phyloP scores from a whole-genome alignment of 352 stramenopile genomes.

The Globisporangium orthogonon region DNA sequence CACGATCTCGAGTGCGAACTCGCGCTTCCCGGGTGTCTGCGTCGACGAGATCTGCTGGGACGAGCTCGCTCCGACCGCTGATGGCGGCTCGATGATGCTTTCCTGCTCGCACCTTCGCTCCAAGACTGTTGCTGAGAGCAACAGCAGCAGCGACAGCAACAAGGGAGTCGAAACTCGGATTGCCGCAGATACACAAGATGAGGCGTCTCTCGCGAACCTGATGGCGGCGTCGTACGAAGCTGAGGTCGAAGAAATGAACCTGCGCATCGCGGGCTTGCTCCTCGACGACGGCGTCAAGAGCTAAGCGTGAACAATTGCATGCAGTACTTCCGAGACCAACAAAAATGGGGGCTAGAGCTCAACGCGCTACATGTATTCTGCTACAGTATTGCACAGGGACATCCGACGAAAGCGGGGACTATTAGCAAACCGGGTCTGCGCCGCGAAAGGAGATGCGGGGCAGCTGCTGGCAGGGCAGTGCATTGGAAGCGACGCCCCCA shows the following conservation, averaged over 20 bases:
- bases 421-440: background rate
- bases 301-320: background rate
- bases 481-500: background rate
- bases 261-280: background rate
- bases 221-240: background rate
- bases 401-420: background rate
- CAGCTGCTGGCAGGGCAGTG: background rate
- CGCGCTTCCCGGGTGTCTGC: slow-evolving; percentile 1
- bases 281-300: background rate
- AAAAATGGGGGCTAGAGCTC: too few relatives aligned
- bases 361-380: too few relatives aligned
- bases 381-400: background rate
- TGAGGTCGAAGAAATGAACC: background rate
- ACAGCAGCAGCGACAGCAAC: background rate
- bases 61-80: background rate
- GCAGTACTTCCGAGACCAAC: background rate
- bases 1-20: background rate
- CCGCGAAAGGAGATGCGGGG: background rate
- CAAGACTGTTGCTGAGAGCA: background rate
- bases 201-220: background rate
- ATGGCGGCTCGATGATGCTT: background rate
- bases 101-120: background rate
- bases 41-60: slow-evolving; percentile 5
- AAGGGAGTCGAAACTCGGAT: background rate
- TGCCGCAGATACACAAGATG: background rate